Conservation (phyloP, 2,329 filamentous ascomycete genomes). For the Colletotrichum orchidophilum region DNA sequence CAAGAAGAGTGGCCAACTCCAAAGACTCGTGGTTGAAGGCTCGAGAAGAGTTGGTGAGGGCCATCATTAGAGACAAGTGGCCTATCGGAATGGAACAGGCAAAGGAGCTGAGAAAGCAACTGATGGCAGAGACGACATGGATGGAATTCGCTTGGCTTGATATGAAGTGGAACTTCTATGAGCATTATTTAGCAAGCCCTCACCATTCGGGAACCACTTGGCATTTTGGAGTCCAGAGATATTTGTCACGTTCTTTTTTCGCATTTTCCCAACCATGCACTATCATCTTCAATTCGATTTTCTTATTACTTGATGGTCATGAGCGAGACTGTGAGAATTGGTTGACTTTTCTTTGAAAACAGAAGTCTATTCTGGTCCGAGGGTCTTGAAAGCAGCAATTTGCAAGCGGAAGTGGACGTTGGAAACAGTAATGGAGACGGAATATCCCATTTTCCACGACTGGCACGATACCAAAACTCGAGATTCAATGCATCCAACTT, state of each 20-base stretch:
- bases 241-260: not conserved
- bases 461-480: too few relatives aligned
- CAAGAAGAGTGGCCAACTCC: not conserved
- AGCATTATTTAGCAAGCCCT: constrained; percentile 35
- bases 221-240: not conserved
- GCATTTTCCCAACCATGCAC: too few relatives aligned
- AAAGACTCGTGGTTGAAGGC: constrained; percentile 28
- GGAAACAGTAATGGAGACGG: too few relatives aligned
- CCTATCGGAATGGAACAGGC: constrained; percentile 36
- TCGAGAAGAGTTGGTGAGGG: constrained; percentile 34
- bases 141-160: not conserved
- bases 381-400: too few relatives aligned
- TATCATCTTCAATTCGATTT: too few relatives aligned
- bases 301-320: too few relatives aligned
- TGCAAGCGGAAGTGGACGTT: too few relatives aligned
- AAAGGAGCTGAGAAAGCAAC: constrained; percentile 36
- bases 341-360: too few relatives aligned
- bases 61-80: not conserved
- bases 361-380: too few relatives aligned
- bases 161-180: constrained; percentile 38
- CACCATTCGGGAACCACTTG: not conserved
- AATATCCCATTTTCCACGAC: too few relatives aligned
- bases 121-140: constrained; percentile 41
- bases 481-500: too few relatives aligned
- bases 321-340: too few relatives aligned